phyloP scores from a whole-genome alignment of 2,329 filamentous ascomycete species.

The Sclerotinia sclerotiorum region DNA sequence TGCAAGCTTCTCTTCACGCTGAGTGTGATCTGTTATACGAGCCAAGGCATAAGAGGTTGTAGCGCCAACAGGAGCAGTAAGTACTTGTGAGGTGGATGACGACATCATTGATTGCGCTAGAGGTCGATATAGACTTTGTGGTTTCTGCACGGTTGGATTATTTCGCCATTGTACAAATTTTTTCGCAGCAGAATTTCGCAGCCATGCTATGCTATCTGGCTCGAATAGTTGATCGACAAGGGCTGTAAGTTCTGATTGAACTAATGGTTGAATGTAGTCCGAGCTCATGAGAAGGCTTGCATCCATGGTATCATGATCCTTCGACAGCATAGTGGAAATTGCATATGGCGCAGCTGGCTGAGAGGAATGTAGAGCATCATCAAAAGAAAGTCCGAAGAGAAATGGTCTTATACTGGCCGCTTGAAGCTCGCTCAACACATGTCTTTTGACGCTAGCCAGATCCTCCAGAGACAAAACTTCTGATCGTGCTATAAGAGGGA shows the following conservation, averaged over 20 bases:
- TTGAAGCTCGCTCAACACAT: slow-evolving; percentile 56
- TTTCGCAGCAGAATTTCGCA: slow-evolving; percentile 78
- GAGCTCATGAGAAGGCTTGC: slow-evolving; percentile 91
- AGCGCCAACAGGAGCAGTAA: slow-evolving; percentile 37
- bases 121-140: slow-evolving; percentile 43
- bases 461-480: slow-evolving; percentile 65
- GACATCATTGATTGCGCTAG: slow-evolving; percentile 34
- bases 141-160: slow-evolving; percentile 37
- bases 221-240: slow-evolving; percentile 78
- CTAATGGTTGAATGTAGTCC: slow-evolving; percentile 80
- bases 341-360: slow-evolving; percentile 60
- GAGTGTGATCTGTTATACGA: slow-evolving; percentile 58
- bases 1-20: slow-evolving; percentile 59
- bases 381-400: slow-evolving; percentile 51
- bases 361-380: slow-evolving; percentile 28
- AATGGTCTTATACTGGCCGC: slow-evolving; percentile 63
- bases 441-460: slow-evolving; percentile 58
- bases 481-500: slow-evolving; percentile 76
- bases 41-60: slow-evolving; percentile 58
- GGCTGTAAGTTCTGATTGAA: slow-evolving; percentile 68
- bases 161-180: slow-evolving; percentile 75
- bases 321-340: slow-evolving; percentile 70
- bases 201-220: slow-evolving; percentile 72
- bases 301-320: slow-evolving; percentile 83
- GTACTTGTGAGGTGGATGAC: slow-evolving; percentile 28